Evolutionary conservation across 805 yeast species (phyloP).

Genomic region (Ogataea zsoltii): DNA sequence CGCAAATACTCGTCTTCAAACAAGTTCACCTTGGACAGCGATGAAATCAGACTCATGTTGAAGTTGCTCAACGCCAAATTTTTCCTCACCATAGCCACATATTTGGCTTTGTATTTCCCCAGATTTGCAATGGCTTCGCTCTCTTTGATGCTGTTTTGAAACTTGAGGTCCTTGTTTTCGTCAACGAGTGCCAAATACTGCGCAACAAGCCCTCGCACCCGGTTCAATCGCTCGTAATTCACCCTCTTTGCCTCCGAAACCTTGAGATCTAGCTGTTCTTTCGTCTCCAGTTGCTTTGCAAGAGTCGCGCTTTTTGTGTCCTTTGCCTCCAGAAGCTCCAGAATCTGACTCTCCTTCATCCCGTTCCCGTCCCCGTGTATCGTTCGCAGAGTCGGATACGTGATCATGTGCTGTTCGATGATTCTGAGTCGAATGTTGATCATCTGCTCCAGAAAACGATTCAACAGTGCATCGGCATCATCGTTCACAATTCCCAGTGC

Average conservation of each 20-base stretch:
- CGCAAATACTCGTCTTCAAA: slow-evolving; percentile 29
- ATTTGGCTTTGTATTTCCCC: slow-evolving; percentile 16
- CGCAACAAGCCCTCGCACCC: slow-evolving; percentile 11
- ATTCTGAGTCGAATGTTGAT: slow-evolving; percentile 20
- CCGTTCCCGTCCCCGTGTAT: slow-evolving; percentile 20
- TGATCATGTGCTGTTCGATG: slow-evolving; percentile 25
- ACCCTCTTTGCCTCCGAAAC: slow-evolving; percentile 1
- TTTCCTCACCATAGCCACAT: slow-evolving; percentile 20
- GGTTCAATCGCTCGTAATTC: slow-evolving; percentile 4
- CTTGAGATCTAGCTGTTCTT: slow-evolving; percentile 1
- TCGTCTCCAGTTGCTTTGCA: slow-evolving; percentile 6
- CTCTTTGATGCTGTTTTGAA: slow-evolving; percentile 14
- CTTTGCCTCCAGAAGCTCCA: slow-evolving; percentile 11
- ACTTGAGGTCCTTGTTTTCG: slow-evolving; percentile 19
- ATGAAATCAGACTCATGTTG: slow-evolving; percentile 34
- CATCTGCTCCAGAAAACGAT: slow-evolving; percentile 20
- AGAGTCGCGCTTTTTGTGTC: slow-evolving; percentile 14
- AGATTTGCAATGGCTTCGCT: slow-evolving; percentile 16
- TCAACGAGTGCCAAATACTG: slow-evolving; percentile 14
- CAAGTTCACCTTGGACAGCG: slow-evolving; percentile 36
- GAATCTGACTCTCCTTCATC: slow-evolving; percentile 13
- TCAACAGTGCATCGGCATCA: slow-evolving; percentile 5
- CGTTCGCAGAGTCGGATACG: slow-evolving; percentile 24
- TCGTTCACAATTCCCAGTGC: slow-evolving; percentile 1
- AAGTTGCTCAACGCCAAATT: slow-evolving; percentile 30